A percentile compares a stretch with the other conserved stretches of the same genome.
Evolutionary conservation across 2,329 filamentous ascomycete species (phyloP).

Genomic region (Alternaria triticimaculans): DNA sequence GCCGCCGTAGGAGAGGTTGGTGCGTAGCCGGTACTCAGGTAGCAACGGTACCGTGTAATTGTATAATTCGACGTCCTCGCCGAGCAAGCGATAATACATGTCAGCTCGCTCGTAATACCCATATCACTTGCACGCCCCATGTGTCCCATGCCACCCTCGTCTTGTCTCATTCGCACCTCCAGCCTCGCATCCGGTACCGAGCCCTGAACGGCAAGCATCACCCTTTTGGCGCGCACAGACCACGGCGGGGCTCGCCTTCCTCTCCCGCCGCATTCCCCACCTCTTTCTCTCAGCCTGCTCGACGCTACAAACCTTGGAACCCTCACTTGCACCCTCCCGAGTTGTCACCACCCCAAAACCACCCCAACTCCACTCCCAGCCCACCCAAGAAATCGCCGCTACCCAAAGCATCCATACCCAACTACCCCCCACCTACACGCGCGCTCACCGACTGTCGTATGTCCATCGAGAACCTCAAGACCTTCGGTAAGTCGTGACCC

Average conservation of each 20-base stretch:
- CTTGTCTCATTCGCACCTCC: conserved; percentile 3
- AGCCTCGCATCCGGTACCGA: not conserved
- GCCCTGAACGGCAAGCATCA: conserved; percentile 10
- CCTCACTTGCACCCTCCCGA: conserved; percentile 11
- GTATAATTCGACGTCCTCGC: conserved; percentile 13
- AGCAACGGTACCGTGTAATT: conserved; percentile 24
- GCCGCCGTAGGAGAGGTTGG: not conserved
- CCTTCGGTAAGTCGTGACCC: conserved; percentile 48
- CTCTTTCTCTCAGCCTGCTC: conserved; percentile 23
- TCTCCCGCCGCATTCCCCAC: conserved; percentile 27
- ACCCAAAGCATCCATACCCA: conserved; percentile 12
- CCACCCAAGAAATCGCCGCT: not conserved
- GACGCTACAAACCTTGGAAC: conserved; percentile 2
- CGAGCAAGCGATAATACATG: conserved; percentile 1
- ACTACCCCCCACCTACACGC: conserved; percentile 30
- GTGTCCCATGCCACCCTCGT: not conserved
- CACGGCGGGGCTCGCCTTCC: conserved; percentile 15
- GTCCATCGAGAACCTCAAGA: conserved; percentile 55
- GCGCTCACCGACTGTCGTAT: conserved; percentile 38
- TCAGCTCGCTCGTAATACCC: not conserved
- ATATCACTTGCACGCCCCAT: not conserved
- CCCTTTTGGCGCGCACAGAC: conserved; percentile 13
- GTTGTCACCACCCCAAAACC: conserved; percentile 16
- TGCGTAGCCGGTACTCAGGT: conserved; percentile 7
- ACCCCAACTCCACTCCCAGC: conserved; percentile 15